Conservation (phyloP, 2,329 filamentous ascomycete genomes). For the Fusarium bactridioides region DNA sequence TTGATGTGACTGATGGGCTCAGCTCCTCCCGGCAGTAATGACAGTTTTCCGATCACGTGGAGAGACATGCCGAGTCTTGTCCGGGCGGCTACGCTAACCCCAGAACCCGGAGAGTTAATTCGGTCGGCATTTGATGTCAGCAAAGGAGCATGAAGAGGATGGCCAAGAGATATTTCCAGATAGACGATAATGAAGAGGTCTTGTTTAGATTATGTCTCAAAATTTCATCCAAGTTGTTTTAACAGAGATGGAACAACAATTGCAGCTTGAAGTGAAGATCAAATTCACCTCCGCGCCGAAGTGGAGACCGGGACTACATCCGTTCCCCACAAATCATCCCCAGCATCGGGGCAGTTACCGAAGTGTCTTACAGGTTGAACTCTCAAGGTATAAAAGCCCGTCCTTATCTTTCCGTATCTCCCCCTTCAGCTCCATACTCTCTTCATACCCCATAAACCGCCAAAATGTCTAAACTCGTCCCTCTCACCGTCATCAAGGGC, state of each 20-base stretch:
- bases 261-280: accelerated
- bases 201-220: accelerated
- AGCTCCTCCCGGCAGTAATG: neutral
- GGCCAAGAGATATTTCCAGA: no score
- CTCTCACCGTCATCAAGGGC: conserved; percentile 39
- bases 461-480: conserved; percentile 37
- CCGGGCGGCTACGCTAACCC: neutral
- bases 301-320: conserved; percentile 17
- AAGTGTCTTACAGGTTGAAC: neutral
- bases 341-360: conserved; percentile 24
- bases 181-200: no score
- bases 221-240: accelerated
- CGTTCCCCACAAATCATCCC: conserved; percentile 12
- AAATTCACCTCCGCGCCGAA: neutral
- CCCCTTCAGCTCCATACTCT: neutral
- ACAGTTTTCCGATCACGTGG: conserved; percentile 24
- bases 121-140: neutral
- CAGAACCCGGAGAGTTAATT: neutral
- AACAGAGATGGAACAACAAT: neutral
- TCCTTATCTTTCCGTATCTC: neutral
- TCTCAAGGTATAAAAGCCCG: conserved; percentile 2
- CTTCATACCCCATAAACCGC: neutral
- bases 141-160: no score
- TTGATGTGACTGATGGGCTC: neutral
- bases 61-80: neutral